Evolutionary conservation across 345 rosid genomes (phyloP), one percentile per base, ranked within the genome.

Genomic region (Bruguiera sexangula): DNA sequence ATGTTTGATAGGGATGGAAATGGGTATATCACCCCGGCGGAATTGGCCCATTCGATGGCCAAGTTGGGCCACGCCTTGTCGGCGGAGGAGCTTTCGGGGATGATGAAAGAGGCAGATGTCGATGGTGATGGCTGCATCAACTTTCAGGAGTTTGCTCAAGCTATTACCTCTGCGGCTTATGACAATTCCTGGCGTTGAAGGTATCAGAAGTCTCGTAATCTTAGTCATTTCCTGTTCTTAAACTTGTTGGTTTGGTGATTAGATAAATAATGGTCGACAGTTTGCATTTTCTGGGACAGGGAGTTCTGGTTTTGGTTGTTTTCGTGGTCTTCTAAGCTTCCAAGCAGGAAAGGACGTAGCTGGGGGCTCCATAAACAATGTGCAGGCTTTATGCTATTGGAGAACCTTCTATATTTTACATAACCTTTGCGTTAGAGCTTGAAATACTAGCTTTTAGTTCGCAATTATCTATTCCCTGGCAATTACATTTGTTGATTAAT

Each of bases 71-170:
- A 78, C 27, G 80, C 86, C 4, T 72, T 82, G 66, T 66, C 80
- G 6, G 93, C 82, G 0, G 93, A 86, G 63, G 97, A 95, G 78
- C 71, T 95, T 73, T 85, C 92, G 0, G 99, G 92, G 70, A 95
- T 95, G 99, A 95, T 95, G 63, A 90, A 69, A 81, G 99, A 95
- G 73, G 99, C 97, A 0, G 99, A 95, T 69, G 81, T 85, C 1
- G 97, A 95, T 22, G 99, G 99, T 0, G 97, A 95, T 36, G 99
- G 99, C 0, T 75, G 88, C 75, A 95, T 95, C 43, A 85, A 83
- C 63, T 95, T 89, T 66, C 81, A 84, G 62, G 97, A 95, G 75
- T 95, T 95, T 56, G 69, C 85, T 2, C 84, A 77, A 11, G 99
- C 97, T 5, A 90, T 95, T 66, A 87, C 84, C n/a, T 88, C 96